These are phyloP conservation scores for Phytophthora citrophthora DNA, from an alignment of 352 stramenopile species.

Conservation along the genomic window DNA sequence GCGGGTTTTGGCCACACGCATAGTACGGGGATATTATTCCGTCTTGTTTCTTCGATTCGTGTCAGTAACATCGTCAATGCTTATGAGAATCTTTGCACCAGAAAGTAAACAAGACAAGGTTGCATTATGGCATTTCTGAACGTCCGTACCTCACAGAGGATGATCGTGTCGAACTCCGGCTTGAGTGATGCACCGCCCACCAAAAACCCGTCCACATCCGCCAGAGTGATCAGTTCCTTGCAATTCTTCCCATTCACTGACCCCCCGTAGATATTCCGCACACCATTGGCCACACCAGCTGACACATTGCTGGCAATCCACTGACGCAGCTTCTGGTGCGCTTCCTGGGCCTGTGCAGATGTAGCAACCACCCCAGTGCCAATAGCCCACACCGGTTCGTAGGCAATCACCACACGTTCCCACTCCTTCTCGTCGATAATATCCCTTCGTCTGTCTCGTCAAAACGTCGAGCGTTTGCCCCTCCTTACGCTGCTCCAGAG, in stretches of 20 bases:
- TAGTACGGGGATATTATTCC: not conserved
- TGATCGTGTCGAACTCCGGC: constrained; percentile 92
- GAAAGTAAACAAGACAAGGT: not conserved
- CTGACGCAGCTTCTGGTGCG: constrained; percentile 86
- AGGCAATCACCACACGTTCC: constrained; percentile 93
- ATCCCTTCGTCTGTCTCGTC: constrained; percentile 94
- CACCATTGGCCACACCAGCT: constrained; percentile 58
- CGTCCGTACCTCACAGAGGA: constrained; percentile 30
- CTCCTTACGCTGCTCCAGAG: constrained; percentile 88
- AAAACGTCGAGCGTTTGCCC: constrained; percentile 93
- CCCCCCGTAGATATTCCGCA: constrained; percentile 93
- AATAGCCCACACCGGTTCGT: constrained; percentile 98
- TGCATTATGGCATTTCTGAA: not conserved
- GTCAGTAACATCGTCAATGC: too few relatives aligned
- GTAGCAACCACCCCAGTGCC: constrained; percentile 97
- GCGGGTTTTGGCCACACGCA: constrained; percentile 17
- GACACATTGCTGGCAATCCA: constrained; percentile 83
- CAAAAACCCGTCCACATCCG: constrained; percentile 93
- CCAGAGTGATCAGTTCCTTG: constrained; percentile 84
- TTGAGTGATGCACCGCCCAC: constrained; percentile 95
- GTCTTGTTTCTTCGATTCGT: too few relatives aligned
- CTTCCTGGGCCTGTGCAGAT: constrained; percentile 94
- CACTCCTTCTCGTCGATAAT: constrained; percentile 86
- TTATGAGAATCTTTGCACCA: too few relatives aligned
- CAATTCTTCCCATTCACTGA: constrained; percentile 94